phyloP scores from a whole-genome alignment of 164 flowering plant species.

The Chimonanthus salicifolius region DNA sequence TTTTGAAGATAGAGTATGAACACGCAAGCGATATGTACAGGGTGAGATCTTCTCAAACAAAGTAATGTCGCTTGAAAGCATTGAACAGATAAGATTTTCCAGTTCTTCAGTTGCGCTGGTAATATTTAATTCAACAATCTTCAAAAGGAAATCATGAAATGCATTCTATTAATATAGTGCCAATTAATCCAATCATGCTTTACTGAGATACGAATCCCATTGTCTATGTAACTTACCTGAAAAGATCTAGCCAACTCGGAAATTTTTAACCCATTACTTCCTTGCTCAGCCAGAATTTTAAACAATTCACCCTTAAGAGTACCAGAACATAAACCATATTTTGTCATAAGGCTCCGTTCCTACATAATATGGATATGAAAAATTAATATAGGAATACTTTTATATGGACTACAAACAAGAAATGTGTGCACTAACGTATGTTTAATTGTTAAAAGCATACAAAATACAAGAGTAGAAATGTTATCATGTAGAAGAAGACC shows the following conservation, averaged over 20 bases:
- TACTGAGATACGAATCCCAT: not conserved
- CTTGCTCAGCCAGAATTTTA: slow-evolving; percentile 52
- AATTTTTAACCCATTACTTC: slow-evolving; percentile 65
- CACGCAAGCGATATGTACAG: slow-evolving; percentile 75
- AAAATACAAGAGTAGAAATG: not conserved
- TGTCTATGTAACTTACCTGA: slow-evolving; percentile 35
- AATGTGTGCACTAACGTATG: not conserved
- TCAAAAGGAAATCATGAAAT: slow-evolving; percentile 22
- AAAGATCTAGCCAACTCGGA: slow-evolving; percentile 59
- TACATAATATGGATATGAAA: slow-evolving; percentile 19
- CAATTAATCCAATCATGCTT: not conserved
- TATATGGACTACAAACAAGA: not conserved
- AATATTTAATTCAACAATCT: slow-evolving; percentile 71
- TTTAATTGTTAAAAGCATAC: no score
- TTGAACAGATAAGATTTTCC: slow-evolving; percentile 54
- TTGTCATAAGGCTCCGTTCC: slow-evolving; percentile 55
- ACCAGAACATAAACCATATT: slow-evolving; percentile 65
- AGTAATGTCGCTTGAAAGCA: slow-evolving; percentile 91
- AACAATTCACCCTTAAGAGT: slow-evolving; percentile 83
- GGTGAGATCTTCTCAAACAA: slow-evolving; percentile 87
- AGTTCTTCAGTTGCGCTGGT: slow-evolving; percentile 43
- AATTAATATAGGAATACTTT: slow-evolving; percentile 5
- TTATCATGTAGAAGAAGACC: not conserved
- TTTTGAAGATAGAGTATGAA: slow-evolving; percentile 23
- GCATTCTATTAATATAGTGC: not conserved